Base-by-base conservation (phyloP, 2,329 filamentous ascomycete genomes). In the Botrytis squamosa region DNA sequence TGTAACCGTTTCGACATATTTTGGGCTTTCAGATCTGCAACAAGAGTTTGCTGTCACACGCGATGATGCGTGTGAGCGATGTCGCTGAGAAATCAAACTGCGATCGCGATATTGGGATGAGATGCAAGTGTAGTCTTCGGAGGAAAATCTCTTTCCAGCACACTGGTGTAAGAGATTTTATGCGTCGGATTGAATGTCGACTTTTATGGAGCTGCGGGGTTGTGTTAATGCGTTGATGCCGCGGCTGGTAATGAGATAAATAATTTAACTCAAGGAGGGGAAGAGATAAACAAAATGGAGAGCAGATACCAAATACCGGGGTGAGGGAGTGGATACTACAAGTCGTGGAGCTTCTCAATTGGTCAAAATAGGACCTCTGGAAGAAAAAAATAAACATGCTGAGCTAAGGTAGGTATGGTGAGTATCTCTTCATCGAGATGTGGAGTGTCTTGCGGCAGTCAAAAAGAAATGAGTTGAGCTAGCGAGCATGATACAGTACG, bases 291-390 rank as follows among this genome's bases (percentile, higher is more conserved):
- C 18, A 25, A 33, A 42, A 8, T 40, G 25, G 38, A 42, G 36
- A 12, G 36, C 33, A 9, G 9, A 57, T 68, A 22, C 36, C n/a
- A 57, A n/a, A 42, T 44, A 38, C 38, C 14, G 18, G 25, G 36
- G n/a, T 29, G 9, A 12, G 36, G 22, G 6, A 33, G 49, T 68
- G 49, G 49, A 33, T 57, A 57, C 49, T 8, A 33, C 14, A 36
- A 66, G 18, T 68, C 66, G 49, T 68, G 66, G 49, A 33, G 29
- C 25, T 68, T 42, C 29, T 42, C 66, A 8, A 68, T 68, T 68
- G 66, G 49, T 33, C 18, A 8, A 16, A 29, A 68, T 29, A 29
- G 18, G 14, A 57, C 29, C 8, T n/a, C 8, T 33, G 29, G 16
- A 40, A 25, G 25, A 68, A 40, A 36, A 25, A 25, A 18, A 7